A percentile compares a stretch with the other conserved stretches of the same genome.
Conservation (phyloP, 129 eudicot genomes). For the Helichrysum umbraculigerum region DNA sequence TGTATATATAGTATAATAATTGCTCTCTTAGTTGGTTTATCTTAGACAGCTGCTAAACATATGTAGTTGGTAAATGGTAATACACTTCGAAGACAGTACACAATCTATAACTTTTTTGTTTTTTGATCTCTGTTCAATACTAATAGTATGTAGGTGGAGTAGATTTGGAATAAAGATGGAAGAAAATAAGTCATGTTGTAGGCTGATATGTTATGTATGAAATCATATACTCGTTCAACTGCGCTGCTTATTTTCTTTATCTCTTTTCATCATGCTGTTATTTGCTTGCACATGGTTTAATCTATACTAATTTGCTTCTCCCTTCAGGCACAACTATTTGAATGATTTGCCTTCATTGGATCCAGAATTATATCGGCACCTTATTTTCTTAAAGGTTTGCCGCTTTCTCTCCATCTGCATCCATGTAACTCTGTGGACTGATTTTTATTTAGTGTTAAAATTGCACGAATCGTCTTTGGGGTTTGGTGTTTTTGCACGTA, state of each 20-base stretch:
- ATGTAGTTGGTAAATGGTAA: neutral
- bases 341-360: conserved; percentile 96
- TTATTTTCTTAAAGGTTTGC: conserved; percentile 79
- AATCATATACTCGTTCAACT: neutral
- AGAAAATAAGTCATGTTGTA: neutral
- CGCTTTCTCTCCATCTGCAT: conserved; percentile 12
- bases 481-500: neutral
- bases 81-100: neutral
- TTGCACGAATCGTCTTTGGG: neutral
- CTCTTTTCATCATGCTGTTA: neutral
- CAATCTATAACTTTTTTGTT: no score
- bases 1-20: neutral
- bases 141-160: neutral
- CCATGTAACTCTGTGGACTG: neutral
- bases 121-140: neutral
- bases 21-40: neutral
- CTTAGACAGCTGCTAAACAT: neutral
- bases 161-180: neutral
- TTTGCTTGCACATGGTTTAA: neutral
- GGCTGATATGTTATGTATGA: neutral
- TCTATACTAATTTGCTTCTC: conserved; percentile 16
- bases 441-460: neutral
- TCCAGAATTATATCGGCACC: conserved; percentile 97
- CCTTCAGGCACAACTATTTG: conserved; percentile 82
- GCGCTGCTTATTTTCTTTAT: neutral